A percentile compares a stretch with the other conserved stretches of the same genome.
phyloP scores from a whole-genome alignment of 2,329 filamentous ascomycete species.

The Leptodontidium sp. region DNA sequence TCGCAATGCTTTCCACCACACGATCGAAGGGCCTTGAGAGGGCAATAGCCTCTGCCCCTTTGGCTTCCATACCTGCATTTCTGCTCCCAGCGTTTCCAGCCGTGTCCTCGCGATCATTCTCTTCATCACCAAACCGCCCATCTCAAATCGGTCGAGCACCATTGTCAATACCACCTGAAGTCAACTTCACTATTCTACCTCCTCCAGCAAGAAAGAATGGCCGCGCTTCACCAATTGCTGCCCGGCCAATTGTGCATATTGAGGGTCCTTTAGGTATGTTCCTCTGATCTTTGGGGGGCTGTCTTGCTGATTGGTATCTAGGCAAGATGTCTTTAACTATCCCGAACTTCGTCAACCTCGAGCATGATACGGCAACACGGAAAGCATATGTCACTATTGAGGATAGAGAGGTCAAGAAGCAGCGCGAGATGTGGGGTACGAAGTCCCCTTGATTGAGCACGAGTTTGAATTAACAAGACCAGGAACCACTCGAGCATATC shows the following conservation, averaged over 20 bases:
- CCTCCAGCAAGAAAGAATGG: slow-evolving; percentile 48
- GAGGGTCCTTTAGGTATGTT: slow-evolving; percentile 79
- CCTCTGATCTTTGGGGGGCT: background rate
- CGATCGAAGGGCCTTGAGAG: slow-evolving; percentile 67
- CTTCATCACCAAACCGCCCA: slow-evolving; percentile 67
- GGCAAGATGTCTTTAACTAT: slow-evolving; percentile 80
- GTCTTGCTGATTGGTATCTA: slow-evolving; percentile 45
- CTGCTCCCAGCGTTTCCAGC: slow-evolving; percentile 75
- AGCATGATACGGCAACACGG: slow-evolving; percentile 68
- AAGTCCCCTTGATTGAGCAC: background rate
- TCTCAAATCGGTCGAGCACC: slow-evolving; percentile 89
- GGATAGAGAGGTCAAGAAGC: slow-evolving; percentile 73
- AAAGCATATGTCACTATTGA: slow-evolving; percentile 75
- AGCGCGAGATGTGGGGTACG: slow-evolving; percentile 89
- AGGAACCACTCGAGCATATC: slow-evolving; percentile 90
- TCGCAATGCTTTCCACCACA: slow-evolving; percentile 70
- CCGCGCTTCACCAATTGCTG: slow-evolving; percentile 56
- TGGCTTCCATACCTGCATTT: slow-evolving; percentile 71
- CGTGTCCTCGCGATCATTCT: slow-evolving; percentile 67
- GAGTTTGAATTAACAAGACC: slow-evolving; percentile 25
- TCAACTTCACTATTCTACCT: slow-evolving; percentile 77
- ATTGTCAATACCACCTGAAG: slow-evolving; percentile 82
- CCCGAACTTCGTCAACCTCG: slow-evolving; percentile 79
- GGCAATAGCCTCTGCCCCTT: slow-evolving; percentile 57
- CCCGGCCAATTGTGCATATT: slow-evolving; percentile 75